Evolutionary conservation across 495 filamentous ascomycete species (phyloP), one percentile per base, ranked within the genome.

Genomic region (Podospora tetraspora): DNA sequence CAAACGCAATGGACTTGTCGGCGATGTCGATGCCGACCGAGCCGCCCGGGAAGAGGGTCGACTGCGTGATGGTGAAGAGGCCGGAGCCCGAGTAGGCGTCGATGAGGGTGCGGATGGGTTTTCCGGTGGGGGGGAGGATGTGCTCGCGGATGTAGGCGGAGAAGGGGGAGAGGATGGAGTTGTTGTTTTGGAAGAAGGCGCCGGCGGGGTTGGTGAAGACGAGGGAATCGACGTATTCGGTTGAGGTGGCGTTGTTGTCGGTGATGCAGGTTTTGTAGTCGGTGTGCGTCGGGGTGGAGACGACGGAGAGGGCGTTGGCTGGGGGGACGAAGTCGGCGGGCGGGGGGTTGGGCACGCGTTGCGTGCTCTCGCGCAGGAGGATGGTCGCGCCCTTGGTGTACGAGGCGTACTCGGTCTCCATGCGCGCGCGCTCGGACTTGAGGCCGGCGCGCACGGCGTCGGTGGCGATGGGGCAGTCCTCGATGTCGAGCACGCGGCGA

Each of bases 171-270:
- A 99, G 89, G 80, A 99, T 97, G 61, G 93, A 96, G 81, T 99
- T 99, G 85, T 99, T 99, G 82, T 99, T 99, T 75, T 99, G 95
- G 87, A 99, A 99, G 85, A 99, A 99, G 58, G 90, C 83, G 56
- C 93, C 93, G 22, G 95, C 95, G 32, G 90, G 91, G 84, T 94
- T 97, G 75, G 85, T 86, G 83, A 99, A 96, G 76, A 88, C 79
- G 81, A 90, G 96, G 77, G 89, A 76, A 73, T 92, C 92, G 65
- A 99, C 83, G 77, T 96, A 97, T 76, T 99, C 95, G 57, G 89
- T 90, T 3, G 89, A 87, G 27, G 79, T 89, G 64, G 85, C 91
- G 70, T 94, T 97, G 75, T 85, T 83, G 79, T 97, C 89, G 5
- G 92, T 97, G 65, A 97, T 85, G 82, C 89, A 97, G 21, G 86